Conservation (phyloP, 768 basidiomycete species). For the Lanmaoa rubissima region DNA sequence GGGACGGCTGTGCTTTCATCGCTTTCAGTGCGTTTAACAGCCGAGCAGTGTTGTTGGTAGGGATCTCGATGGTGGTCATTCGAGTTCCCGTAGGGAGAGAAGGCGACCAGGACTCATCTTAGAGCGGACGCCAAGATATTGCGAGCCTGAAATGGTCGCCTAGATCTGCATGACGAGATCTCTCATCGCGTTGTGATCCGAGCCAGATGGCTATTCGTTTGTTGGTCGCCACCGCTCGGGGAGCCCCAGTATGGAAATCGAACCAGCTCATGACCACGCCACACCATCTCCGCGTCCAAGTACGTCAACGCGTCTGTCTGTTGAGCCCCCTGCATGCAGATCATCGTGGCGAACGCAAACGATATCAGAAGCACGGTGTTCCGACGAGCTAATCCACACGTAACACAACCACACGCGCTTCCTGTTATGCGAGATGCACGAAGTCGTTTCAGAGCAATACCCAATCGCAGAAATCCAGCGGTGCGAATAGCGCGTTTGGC, state of each 20-base stretch:
- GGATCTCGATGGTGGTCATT: background rate
- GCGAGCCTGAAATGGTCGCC: background rate
- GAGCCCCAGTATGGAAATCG: slow-evolving; percentile 5
- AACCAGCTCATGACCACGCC: slow-evolving; percentile 14
- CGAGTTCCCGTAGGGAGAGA: too few relatives aligned
- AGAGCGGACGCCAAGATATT: slow-evolving; percentile 3
- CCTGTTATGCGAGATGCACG: background rate
- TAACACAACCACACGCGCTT: background rate
- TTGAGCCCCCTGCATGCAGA: background rate
- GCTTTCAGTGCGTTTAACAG: background rate
- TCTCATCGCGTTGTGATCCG: background rate
- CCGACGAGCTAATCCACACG: background rate
- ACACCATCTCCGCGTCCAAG: background rate
- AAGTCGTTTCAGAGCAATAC: background rate
- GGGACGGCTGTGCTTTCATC: background rate
- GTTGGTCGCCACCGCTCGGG: background rate
- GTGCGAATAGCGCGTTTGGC: background rate
- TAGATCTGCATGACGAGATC: slow-evolving; percentile 4
- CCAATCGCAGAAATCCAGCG: background rate
- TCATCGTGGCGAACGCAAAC: background rate
- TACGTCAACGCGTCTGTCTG: too few relatives aligned
- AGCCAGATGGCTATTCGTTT: background rate
- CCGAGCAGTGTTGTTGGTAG: background rate
- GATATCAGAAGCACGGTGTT: background rate
- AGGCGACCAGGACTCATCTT: background rate